Evolutionary conservation across 345 rosid species (phyloP), one percentile per base, ranked within the genome.

Genomic region (Populus nigra): DNA sequence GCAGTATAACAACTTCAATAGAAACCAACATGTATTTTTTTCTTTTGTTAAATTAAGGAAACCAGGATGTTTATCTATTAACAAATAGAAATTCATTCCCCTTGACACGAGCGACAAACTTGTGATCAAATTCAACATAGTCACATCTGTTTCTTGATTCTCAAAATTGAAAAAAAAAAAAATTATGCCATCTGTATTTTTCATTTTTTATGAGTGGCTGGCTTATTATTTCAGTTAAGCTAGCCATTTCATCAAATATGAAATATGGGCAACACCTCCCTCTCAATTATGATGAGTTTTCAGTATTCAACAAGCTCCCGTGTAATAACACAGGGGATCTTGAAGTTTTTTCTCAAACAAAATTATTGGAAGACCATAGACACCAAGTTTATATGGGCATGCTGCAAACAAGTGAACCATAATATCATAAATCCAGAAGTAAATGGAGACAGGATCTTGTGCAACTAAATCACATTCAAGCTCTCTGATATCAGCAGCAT

Each of bases 331-430:
- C 16, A 15, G 53, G 50, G 50, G 18, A 39, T 47, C 53, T 47
- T 47, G 18, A 47, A 15, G 53, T 15, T 47, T 17, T 29, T n/a
- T 39, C 57, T n/a, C 49, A 38, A 53, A 38, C 47, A 55, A 53
- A 7, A 36, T 39, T 49, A 20, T 36, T 29, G 4, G 18, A 47
- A 27, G 69, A 57, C 70, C 16, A 2, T 18, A 23, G 69, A 41
- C 39, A 62, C 7, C 62, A 43, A 1, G 7, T 5, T 65, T 63
- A 41, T 25, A 22, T 10, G 18, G 45, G 31, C 29, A 65, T 63
- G 16, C 9, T 77, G 27, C 39, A 72, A 75, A 80, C 38, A 74
- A 78, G 33, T 41, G 66, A 49, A 53, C 29, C 11, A 57, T 18
- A 69, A 65, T 33, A 7, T 66, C 22, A 63, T 63, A 45, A 35